phyloP scores from a whole-genome alignment of 441 rosid species.

The Gossypium davidsonii region DNA sequence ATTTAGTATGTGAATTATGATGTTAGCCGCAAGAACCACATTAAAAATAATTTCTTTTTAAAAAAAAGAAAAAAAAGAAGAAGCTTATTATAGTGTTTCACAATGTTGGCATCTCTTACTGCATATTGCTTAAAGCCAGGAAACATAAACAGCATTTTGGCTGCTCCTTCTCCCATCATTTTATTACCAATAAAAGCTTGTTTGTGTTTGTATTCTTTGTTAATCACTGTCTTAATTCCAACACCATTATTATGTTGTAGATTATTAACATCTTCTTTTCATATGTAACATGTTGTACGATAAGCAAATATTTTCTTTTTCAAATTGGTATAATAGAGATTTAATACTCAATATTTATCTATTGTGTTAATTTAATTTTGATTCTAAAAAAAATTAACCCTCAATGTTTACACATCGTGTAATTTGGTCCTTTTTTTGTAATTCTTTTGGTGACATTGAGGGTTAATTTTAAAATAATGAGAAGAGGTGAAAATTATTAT shows the following conservation, averaged over 20 bases:
- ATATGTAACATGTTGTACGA: too few relatives aligned
- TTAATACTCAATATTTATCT: too few relatives aligned
- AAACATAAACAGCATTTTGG: slow-evolving; percentile 1
- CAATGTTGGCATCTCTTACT: background rate
- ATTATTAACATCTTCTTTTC: background rate
- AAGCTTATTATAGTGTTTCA: background rate
- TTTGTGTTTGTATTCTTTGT: background rate
- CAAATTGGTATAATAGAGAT: too few relatives aligned
- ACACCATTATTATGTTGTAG: background rate
- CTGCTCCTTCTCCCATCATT: background rate
- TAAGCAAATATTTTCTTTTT: too few relatives aligned
- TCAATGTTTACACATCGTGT: too few relatives aligned
- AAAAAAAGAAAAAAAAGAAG: too few relatives aligned
- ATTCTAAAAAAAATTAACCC: too few relatives aligned
- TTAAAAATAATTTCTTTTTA: background rate
- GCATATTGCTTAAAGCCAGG: slow-evolving; percentile 5
- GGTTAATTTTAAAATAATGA: too few relatives aligned
- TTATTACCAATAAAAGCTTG: background rate
- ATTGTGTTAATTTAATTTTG: too few relatives aligned
- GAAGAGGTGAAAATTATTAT: too few relatives aligned
- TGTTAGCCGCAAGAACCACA: background rate
- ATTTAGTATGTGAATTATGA: background rate
- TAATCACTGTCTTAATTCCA: background rate
- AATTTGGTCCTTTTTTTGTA: too few relatives aligned
- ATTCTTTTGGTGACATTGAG: too few relatives aligned